Conservation (phyloP, 2,329 filamentous ascomycete genomes). For the Aplosporella prunicola region DNA sequence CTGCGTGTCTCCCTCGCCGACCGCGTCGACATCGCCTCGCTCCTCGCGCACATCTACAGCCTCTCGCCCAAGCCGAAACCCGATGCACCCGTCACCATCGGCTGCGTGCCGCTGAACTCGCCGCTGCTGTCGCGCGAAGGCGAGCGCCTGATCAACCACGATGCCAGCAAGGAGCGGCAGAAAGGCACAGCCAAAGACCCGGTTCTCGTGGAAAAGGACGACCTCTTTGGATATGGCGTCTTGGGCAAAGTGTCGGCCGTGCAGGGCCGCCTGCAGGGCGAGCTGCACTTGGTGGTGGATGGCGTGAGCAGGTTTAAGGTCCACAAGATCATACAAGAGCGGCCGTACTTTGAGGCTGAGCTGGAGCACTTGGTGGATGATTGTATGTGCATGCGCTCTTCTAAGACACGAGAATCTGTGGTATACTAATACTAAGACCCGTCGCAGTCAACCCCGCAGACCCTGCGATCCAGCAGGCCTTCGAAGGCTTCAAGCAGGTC, state of each 20-base stretch:
- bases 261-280: constrained; percentile 37
- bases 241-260: constrained; percentile 46
- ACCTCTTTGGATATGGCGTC: constrained; percentile 76
- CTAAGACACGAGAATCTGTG: neutral
- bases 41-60: constrained; percentile 78
- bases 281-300: constrained; percentile 79
- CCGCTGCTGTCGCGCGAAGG: constrained; percentile 65
- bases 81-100: constrained; percentile 64
- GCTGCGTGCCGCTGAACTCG: constrained; percentile 77
- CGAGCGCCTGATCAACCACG: constrained; percentile 57
- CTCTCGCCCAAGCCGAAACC: constrained; percentile 56
- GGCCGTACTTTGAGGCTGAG: constrained; percentile 78
- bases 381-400: constrained; percentile 38
- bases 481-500: constrained; percentile 70
- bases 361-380: constrained; percentile 63
- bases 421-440: neutral
- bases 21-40: constrained; percentile 78
- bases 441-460: constrained; percentile 42
- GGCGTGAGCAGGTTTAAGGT: constrained; percentile 69
- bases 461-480: constrained; percentile 57
- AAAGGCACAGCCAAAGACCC: constrained; percentile 26
- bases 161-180: constrained; percentile 39
- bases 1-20: constrained; percentile 75
- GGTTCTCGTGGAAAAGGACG: constrained; percentile 37
- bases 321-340: constrained; percentile 64